phyloP scores from a whole-genome alignment of 129 eudicot genomes.

The Centaurea solstitialis region DNA sequence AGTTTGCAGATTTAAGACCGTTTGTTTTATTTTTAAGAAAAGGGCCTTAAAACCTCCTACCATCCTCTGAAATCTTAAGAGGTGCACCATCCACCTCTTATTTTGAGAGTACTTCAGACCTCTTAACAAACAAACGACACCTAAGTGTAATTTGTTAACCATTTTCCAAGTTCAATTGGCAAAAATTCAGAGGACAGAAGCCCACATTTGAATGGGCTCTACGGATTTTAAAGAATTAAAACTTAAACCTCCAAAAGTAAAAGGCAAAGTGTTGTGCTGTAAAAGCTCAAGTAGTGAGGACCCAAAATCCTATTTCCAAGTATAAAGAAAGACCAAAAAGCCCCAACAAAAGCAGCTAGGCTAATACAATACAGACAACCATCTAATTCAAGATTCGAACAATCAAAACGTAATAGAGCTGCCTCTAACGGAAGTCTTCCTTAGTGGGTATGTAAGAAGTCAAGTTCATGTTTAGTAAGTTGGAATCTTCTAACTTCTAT shows the following conservation, averaged over 20 bases:
- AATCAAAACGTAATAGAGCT: neutral
- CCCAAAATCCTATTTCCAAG: neutral
- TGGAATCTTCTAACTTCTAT: no score
- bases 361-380: slow-evolving; percentile 10
- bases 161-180: neutral
- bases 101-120: no score
- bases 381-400: slow-evolving; percentile 5
- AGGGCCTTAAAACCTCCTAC: no score
- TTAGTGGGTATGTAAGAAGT: neutral
- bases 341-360: slow-evolving; percentile 18
- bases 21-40: no score
- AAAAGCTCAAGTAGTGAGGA: neutral
- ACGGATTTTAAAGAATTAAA: neutral
- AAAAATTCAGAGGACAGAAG: no score
- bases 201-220: no score
- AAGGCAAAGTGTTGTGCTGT: neutral
- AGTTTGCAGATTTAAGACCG: no score
- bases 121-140: no score
- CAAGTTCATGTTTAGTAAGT: neutral
- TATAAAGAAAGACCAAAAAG: neutral
- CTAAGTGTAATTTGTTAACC: neutral
- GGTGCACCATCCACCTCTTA: no score
- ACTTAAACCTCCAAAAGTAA: neutral
- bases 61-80: no score
- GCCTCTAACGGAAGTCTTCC: neutral